These are phyloP conservation scores for Argentina anserina DNA, from an alignment of 306 rosid species.

Conservation along the genomic window DNA sequence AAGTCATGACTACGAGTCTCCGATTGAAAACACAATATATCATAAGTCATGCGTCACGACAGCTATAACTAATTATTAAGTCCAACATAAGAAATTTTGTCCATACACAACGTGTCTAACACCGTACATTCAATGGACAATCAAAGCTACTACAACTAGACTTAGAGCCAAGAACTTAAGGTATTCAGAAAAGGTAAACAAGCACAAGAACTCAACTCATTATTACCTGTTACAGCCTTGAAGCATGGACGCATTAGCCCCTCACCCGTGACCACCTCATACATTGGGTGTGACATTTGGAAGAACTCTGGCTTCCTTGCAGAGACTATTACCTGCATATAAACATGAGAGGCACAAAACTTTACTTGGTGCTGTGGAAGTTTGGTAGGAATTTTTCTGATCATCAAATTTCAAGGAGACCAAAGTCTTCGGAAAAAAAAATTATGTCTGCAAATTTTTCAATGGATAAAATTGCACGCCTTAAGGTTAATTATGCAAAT, in stretches of 20 bases:
- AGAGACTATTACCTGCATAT: constrained; percentile 76
- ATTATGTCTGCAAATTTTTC: not conserved
- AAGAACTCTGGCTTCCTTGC: constrained; percentile 98
- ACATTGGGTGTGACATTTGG: constrained; percentile 89
- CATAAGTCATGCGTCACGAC: not conserved
- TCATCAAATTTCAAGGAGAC: not conserved
- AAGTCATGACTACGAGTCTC: not conserved
- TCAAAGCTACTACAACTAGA: not conserved
- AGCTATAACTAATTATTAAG: not conserved
- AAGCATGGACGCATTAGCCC: constrained; percentile 97
- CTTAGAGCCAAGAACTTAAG: not conserved
- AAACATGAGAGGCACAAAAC: constrained; percentile 1
- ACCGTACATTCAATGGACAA: not conserved
- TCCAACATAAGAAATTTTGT: not conserved
- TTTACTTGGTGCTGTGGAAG: not conserved
- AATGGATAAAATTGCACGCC: not conserved
- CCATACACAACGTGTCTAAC: not conserved
- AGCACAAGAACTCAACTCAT: constrained; percentile 13
- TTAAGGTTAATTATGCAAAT: not conserved
- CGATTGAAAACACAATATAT: not conserved
- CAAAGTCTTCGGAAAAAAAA: not conserved
- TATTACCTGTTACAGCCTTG: constrained; percentile 80
- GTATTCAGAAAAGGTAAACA: not conserved
- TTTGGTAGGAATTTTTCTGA: not conserved
- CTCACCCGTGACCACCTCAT: constrained; percentile 95